These are phyloP conservation scores for Chaetomium fimeti DNA, from an alignment of 495 filamentous ascomycete species.

Conservation along the genomic window DNA sequence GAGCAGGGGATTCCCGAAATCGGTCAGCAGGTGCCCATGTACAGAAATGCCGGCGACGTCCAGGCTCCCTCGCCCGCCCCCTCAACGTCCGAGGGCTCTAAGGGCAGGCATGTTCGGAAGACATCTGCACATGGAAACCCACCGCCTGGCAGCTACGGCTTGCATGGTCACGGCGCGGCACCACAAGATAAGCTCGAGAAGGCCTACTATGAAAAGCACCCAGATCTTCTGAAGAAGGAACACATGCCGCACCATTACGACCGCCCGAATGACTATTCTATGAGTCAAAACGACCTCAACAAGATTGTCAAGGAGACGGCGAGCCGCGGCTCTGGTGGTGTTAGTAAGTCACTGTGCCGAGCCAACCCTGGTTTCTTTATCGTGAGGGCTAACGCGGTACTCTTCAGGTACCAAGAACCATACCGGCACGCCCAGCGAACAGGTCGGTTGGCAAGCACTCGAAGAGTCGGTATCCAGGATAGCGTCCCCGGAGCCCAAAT, in stretches of 20 bases:
- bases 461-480: conserved; percentile 75
- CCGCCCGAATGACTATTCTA: conserved; percentile 72
- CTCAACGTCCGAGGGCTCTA: conserved; percentile 53
- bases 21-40: conserved; percentile 88
- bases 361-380: background rate
- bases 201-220: conserved; percentile 87
- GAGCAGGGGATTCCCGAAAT: conserved; percentile 90
- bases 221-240: conserved; percentile 74
- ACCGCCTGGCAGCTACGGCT: conserved; percentile 77
- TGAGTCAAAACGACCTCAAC: conserved; percentile 90
- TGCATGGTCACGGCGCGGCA: conserved; percentile 76
- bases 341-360: conserved; percentile 50
- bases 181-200: conserved; percentile 74
- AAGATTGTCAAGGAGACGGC: conserved; percentile 78
- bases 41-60: conserved; percentile 89
- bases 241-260: conserved; percentile 52
- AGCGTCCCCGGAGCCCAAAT: conserved; percentile 39
- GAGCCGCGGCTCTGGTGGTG: conserved; percentile 60
- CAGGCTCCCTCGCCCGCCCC: conserved; percentile 88
- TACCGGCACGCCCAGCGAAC: conserved; percentile 68
- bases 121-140: conserved; percentile 48
- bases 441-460: conserved; percentile 76
- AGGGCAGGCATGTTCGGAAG: conserved; percentile 59
- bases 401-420: conserved; percentile 48
- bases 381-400: conserved; percentile 9